Evolutionary conservation across 2,329 filamentous ascomycete species (phyloP), one percentile per base, ranked within the genome.

Genomic region (Aspergillus pseudoviridinutans): DNA sequence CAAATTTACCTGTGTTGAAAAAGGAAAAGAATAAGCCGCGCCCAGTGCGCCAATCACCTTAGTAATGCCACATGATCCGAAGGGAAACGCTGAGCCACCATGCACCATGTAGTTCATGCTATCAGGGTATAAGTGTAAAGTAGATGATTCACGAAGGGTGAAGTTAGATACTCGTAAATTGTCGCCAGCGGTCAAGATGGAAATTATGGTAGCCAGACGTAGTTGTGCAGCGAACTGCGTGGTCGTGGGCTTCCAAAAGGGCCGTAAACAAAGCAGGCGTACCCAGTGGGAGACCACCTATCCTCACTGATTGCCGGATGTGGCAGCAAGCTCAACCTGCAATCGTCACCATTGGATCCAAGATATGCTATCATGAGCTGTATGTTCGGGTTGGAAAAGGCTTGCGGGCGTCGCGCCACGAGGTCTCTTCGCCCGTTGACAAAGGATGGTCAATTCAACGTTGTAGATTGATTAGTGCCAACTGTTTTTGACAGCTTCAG

Each of bases 401-500:
- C 14, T 14, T 25, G 22, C 12, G 8, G 20, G 12, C 14, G 24
- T 25, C 20, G 44, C 27, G 44, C 22, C 44, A 47, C 24, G 44
- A 25, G 27, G 20, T 24, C 24, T 14, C 44, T 44, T 25, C 44
- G 24, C 22, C 5, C 24, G 24, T 14, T 47, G 35, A 38, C 50
- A 20, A 35, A 32, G 14, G 44, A 56, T 14, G 20, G 44, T 9
- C 22, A 42, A 42, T 29, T 75, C 69, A 76, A 59, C 73, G 71
- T 57, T 76, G 73, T 27, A 75, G 61, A 57, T 76, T 76, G 32
- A 76, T 64, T 44, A 76, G 70, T 28, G 73, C 74, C 66, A 76
- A 63, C 74, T 75, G 49, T 46, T 42, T 42, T 9, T 20, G 29
- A 12, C 14, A 32, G 27, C 7, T 29, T 60, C 27, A 64, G 61